These are phyloP conservation scores for Cucurbitaria berberidis DNA, from an alignment of 2,329 filamentous ascomycete species.

Conservation along the genomic window DNA sequence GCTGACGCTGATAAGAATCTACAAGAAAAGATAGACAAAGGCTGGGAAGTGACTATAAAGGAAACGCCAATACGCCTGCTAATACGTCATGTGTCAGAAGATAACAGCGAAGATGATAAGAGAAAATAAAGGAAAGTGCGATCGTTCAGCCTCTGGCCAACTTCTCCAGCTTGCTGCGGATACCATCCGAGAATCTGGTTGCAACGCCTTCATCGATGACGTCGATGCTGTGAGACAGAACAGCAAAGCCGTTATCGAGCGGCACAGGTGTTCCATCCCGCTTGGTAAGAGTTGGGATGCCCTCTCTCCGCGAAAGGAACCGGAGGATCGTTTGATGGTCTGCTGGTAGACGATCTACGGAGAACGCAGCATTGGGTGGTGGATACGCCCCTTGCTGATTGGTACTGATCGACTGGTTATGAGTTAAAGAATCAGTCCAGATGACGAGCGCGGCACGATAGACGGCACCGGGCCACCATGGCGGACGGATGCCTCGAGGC, in stretches of 20 bases:
- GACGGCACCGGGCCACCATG: conserved; percentile 74
- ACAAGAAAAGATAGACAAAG: conserved; percentile 22
- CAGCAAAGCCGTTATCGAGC: conserved; percentile 56
- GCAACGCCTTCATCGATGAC: conserved; percentile 60
- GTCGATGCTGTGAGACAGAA: conserved; percentile 60
- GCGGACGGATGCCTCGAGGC: conserved; percentile 65
- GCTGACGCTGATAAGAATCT: conserved; percentile 20
- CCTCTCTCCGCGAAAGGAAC: conserved; percentile 61
- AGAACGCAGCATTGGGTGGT: conserved; percentile 49
- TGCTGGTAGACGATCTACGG: conserved; percentile 58
- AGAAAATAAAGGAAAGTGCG: conserved; percentile 6
- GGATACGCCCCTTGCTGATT: conserved; percentile 47
- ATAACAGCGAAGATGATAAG: background rate
- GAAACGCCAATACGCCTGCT: conserved; percentile 9
- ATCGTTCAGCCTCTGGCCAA: conserved; percentile 41
- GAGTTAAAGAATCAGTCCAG: conserved; percentile 61
- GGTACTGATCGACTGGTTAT: conserved; percentile 53
- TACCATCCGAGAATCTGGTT: conserved; percentile 61
- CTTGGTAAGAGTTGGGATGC: conserved; percentile 59
- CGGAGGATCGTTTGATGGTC: conserved; percentile 59
- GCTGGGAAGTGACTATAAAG: background rate
- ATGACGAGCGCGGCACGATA: conserved; percentile 62
- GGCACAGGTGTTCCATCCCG: conserved; percentile 56
- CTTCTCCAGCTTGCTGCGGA: conserved; percentile 60
- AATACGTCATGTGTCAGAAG: conserved; percentile 5